A percentile compares a stretch with the other conserved stretches of the same genome.
These are phyloP conservation scores for Prunella vulgaris DNA, from an alignment of 257 asterid species.

Conservation along the genomic window DNA sequence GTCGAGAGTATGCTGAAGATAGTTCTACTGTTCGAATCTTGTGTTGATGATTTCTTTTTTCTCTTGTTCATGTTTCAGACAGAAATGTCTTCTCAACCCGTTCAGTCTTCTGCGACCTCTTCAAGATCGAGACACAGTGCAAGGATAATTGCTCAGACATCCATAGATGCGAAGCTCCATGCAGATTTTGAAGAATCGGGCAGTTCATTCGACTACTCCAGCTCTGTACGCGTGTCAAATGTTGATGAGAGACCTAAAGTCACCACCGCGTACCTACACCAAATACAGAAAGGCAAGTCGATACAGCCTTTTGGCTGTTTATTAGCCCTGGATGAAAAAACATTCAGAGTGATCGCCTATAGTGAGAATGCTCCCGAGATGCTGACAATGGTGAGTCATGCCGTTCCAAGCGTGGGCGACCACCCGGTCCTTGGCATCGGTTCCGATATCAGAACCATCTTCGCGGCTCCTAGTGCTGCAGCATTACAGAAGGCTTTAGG, in stretches of 20 bases:
- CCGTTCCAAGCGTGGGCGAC: conserved; percentile 86
- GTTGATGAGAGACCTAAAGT: conserved; percentile 39
- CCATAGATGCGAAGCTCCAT: conserved; percentile 77
- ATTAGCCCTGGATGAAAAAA: conserved; percentile 74
- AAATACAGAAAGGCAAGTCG: conserved; percentile 70
- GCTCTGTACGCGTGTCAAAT: conserved; percentile 48
- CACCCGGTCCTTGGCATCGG: conserved; percentile 67
- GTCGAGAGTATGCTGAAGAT: background rate
- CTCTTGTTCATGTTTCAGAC: conserved; percentile 37
- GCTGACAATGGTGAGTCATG: conserved; percentile 82
- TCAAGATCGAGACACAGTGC: conserved; percentile 72
- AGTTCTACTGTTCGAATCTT: background rate
- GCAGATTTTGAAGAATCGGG: conserved; percentile 85
- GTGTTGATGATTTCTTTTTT: background rate
- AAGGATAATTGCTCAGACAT: conserved; percentile 68
- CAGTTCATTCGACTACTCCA: conserved; percentile 75
- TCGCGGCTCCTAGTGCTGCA: conserved; percentile 79
- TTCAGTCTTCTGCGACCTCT: conserved; percentile 59
- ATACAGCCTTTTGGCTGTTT: conserved; percentile 88
- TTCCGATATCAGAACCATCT: conserved; percentile 62
- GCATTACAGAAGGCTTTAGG: conserved; percentile 83
- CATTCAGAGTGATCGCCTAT: conserved; percentile 71
- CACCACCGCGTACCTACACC: conserved; percentile 77
- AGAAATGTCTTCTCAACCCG: conserved; percentile 51
- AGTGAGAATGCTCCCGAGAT: conserved; percentile 85